Base-by-base conservation (phyloP, 2,329 filamentous ascomycete species). In the Teratosphaeria gauchensis region DNA sequence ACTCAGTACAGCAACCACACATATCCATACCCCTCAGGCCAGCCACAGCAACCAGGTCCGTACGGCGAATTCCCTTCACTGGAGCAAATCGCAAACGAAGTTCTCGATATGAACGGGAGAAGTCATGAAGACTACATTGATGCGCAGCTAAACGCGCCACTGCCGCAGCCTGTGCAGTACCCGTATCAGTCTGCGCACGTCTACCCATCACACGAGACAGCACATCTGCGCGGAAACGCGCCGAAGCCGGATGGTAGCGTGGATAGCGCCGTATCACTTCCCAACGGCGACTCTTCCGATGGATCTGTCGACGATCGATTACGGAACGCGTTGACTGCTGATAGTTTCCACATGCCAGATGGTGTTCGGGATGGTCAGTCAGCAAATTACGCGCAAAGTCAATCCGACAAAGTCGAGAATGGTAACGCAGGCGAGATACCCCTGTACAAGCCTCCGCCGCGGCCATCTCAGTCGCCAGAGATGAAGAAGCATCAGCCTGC, bases 71-170 rank as follows among this genome's bases (percentile, higher is more conserved):
- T 68, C 16, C 68, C 66, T 12, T 72, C 71, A 12, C 61, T 73
- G 42, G 70, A 73, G 57, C 70, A 73, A 57, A 71, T 73, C 51
- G 71, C 71, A 2, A 71, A 64, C 42, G 70, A 73, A 55, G 70
- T 72, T 11, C 64, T 72, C 46, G 69, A 72, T 42, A 71, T 71
- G 67, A 66, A 70, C 57, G 69, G 68, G 11, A 58, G 58, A 52
- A 61, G 60, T 30, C 60, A 65, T 30, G 55, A 57, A 12, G 65
- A 65, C 56, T 65, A 62, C 30, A 61, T 61, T 35, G 61, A 60
- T 51, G 53, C 54, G 16, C 57, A 59, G 48, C 57, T 61, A 8
- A 61, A 59, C 51, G 60, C 60, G 19, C 55, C 58, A n/a, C 31
- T 57, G 28, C 55, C 35, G 21, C 58, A 63, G 56, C 58, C 62